Evolutionary conservation across 768 basidiomycete genomes (phyloP).

Genomic region (Amanita rimosa): DNA sequence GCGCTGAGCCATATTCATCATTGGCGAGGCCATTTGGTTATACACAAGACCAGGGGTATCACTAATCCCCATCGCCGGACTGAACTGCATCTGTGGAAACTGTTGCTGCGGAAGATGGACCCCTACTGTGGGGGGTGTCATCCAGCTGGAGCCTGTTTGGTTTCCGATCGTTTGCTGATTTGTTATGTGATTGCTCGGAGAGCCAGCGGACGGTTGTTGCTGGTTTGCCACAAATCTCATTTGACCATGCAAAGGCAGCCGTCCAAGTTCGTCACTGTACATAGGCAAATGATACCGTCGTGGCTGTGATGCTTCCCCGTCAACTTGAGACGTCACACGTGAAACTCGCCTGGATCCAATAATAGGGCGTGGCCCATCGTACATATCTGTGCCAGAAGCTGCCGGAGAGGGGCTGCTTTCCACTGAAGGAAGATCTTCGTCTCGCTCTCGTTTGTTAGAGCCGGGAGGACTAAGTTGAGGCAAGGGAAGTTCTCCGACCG

Average conservation of each 20-base stretch:
- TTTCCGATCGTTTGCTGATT: neutral
- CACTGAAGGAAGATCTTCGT: constrained; percentile 34
- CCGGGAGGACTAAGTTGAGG: constrained; percentile 40
- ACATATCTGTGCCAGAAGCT: constrained; percentile 7
- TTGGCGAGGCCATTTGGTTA: neutral
- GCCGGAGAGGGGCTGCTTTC: constrained; percentile 1
- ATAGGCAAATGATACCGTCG: constrained; percentile 30
- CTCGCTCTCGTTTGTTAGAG: constrained; percentile 53
- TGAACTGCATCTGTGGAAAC: neutral
- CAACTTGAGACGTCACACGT: neutral
- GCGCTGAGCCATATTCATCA: neutral
- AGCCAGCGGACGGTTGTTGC: constrained; percentile 3
- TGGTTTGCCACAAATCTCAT: constrained; percentile 13
- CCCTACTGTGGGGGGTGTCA: neutral
- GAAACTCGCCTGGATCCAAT: constrained; percentile 5
- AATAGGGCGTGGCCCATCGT: neutral
- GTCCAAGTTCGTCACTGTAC: constrained; percentile 51
- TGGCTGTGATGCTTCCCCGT: neutral
- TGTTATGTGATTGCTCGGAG: constrained; percentile 2
- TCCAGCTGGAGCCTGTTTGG: neutral
- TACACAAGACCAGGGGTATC: neutral
- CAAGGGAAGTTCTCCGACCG: constrained; percentile 58
- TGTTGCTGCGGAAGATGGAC: neutral
- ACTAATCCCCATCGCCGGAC: neutral
- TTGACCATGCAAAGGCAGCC: constrained; percentile 32